A percentile compares a stretch with the other conserved stretches of the same genome.
Evolutionary conservation across 805 yeast genomes (phyloP).

Genomic region (Candida gorgasii): DNA sequence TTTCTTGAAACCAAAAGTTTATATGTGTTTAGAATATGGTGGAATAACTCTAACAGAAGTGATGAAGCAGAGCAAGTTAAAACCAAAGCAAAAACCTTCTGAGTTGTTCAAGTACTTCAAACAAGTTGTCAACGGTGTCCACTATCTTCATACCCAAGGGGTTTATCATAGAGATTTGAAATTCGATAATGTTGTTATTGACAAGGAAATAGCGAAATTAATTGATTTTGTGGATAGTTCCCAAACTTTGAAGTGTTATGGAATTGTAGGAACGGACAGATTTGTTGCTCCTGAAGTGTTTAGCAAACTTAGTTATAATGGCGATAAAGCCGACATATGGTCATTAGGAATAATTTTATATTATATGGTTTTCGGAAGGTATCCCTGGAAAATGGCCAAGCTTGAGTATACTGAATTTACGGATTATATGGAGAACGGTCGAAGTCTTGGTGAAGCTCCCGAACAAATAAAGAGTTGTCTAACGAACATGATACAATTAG

Average conservation of each 20-base stretch:
- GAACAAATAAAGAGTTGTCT: background rate
- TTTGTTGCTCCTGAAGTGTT: slow-evolving; percentile 52
- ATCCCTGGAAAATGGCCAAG: slow-evolving; percentile 51
- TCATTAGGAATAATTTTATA: slow-evolving; percentile 47
- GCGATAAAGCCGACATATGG: slow-evolving; percentile 49
- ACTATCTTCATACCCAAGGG: slow-evolving; percentile 35
- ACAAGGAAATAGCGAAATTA: slow-evolving; percentile 36
- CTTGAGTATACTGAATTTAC: slow-evolving; percentile 5
- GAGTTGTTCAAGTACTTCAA: slow-evolving; percentile 36
- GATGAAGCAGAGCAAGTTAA: slow-evolving; percentile 10
- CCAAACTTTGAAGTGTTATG: slow-evolving; percentile 25
- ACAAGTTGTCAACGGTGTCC: slow-evolving; percentile 41
- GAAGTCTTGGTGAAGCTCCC: background rate
- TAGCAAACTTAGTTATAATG: slow-evolving; percentile 36
- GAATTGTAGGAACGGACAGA: slow-evolving; percentile 49
- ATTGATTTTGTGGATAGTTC: slow-evolving; percentile 45
- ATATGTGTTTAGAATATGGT: slow-evolving; percentile 26
- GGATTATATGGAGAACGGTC: background rate
- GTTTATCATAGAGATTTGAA: slow-evolving; percentile 55
- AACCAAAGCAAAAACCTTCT: too few relatives aligned
- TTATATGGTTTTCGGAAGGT: slow-evolving; percentile 27
- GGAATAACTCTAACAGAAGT: slow-evolving; percentile 18
- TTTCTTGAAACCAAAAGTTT: slow-evolving; percentile 17
- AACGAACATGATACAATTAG: slow-evolving; percentile 4
- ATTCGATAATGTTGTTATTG: slow-evolving; percentile 46